These are phyloP conservation scores for Xerocomus brunneocitrinus DNA, from an alignment of 768 basidiomycete species.

Conservation along the genomic window DNA sequence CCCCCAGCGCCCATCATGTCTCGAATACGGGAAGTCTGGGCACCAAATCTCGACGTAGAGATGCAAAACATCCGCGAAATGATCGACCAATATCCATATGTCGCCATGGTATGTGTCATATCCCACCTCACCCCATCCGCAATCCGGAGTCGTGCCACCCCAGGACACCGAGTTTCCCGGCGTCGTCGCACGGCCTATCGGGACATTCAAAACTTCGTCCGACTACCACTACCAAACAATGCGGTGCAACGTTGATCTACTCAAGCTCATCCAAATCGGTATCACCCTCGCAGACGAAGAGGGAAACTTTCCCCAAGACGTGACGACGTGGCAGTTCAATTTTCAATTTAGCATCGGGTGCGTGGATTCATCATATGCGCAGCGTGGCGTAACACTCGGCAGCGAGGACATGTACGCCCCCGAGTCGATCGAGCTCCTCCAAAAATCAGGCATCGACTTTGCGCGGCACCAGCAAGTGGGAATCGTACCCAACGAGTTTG, in stretches of 20 bases:
- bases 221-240: conserved; percentile 99
- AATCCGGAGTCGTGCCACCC: not conserved
- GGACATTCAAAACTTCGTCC: conserved; percentile 91
- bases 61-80: conserved; percentile 83
- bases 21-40: conserved; percentile 94
- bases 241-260: conserved; percentile 97
- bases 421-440: conserved; percentile 92
- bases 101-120: conserved; percentile 77
- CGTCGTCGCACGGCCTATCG: conserved; percentile 95
- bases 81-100: conserved; percentile 88
- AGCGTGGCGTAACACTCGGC: too few species aligned
- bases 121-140: conserved; percentile 3
- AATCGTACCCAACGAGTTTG: conserved; percentile 90
- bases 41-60: conserved; percentile 86
- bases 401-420: conserved; percentile 99
- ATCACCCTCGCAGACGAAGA: conserved; percentile 93
- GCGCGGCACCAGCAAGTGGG: conserved; percentile 90
- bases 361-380: conserved; percentile 17
- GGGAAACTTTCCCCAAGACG: conserved; percentile 85
- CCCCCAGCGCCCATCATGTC: conserved; percentile 42
- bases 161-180: conserved; percentile 99
- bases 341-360: conserved; percentile 90
- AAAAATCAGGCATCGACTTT: conserved; percentile 95
- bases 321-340: conserved; percentile 99
- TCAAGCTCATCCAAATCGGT: conserved; percentile 97